phyloP scores from a whole-genome alignment of 2,329 filamentous ascomycete species.

The Pezizomycotina sp. region DNA sequence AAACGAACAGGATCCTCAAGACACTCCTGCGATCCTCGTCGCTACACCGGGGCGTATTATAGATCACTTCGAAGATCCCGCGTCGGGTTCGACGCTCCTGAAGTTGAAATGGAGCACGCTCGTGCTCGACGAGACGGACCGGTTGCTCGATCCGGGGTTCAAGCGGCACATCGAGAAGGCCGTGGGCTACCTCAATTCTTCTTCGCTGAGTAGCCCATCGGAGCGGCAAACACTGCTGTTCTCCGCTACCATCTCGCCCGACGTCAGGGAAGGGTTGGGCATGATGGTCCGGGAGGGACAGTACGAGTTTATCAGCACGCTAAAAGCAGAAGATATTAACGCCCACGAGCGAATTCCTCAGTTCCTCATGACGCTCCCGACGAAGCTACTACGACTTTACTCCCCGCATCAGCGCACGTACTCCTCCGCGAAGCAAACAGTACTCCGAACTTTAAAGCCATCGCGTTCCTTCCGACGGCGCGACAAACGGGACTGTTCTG shows the following conservation, averaged over 20 bases:
- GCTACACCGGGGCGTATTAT: conserved; percentile 77
- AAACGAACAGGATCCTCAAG: conserved; percentile 52
- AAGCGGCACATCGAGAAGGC: conserved; percentile 48
- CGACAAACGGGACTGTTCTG: conserved; percentile 37
- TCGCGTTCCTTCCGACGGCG: conserved; percentile 65
- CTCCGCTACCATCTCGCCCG: conserved; percentile 79
- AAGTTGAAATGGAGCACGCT: conserved; percentile 41
- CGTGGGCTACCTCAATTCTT: conserved; percentile 40
- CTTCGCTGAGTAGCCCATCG: no score
- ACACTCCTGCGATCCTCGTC: conserved; percentile 70
- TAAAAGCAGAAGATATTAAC: conserved; percentile 60
- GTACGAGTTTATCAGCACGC: conserved; percentile 84
- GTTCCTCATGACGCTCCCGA: conserved; percentile 51
- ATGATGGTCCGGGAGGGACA: conserved; percentile 60
- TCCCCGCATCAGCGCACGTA: conserved; percentile 65
- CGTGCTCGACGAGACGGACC: conserved; percentile 51
- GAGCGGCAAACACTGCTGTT: conserved; percentile 85
- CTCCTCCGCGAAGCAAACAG: conserved; percentile 42
- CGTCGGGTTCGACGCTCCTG: conserved; percentile 46
- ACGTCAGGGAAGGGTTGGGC: conserved; percentile 69
- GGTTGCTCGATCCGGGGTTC: conserved; percentile 52
- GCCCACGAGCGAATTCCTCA: conserved; percentile 80
- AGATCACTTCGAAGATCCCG: conserved; percentile 57
- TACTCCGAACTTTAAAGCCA: conserved; percentile 71
- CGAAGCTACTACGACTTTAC: conserved; percentile 53